Base-by-base conservation (phyloP, 768 basidiomycete species). In the Sarcomyxa edulis region DNA sequence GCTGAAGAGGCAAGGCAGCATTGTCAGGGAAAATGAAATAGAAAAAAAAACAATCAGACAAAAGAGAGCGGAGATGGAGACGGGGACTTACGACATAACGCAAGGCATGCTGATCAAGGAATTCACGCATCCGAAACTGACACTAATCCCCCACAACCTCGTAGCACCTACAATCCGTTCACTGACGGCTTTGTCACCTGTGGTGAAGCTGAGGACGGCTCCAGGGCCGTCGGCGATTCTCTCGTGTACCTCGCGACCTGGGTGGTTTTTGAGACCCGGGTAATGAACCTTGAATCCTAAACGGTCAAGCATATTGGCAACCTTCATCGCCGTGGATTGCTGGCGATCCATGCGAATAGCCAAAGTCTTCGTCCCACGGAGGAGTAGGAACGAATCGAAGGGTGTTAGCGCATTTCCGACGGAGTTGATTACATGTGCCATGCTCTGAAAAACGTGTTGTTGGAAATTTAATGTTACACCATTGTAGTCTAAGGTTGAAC, bases 101-200 rank as follows among this genome's bases (percentile, higher is more conserved):
- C 96, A 98, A 25, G 96, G 96, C 95, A 99, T 97, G 47, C 88
- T 92, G 64, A 98, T 98, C 59, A 99, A 59, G 54, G 89, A 92
- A 67, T 99, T 99, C 44, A 99, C 94, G 48, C 89, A 93, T 22
- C 96, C 96, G 54, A 99, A 99, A 56, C 90, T 93, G 51, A 99
- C 96, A 45, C 86, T 91, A 54, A 99, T 97, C 14, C 94, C 90
- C 94, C 95, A 99, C 19, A 99, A 66, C 37, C 92, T 74, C 11
- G 96, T 89, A 1, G 83, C 87, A 5, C 85, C 95, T 7, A 99
- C 93, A 44, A 98, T 86, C 36, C 82, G 76, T 61, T 98, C 93
- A 56, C 90, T 94, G 43, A 97, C 56, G 34, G 72, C 81, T 54
- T 89, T 92, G 64, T 91, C 84, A 19, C 85, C 93, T 3, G 96